Evolutionary conservation across 2,329 filamentous ascomycete species (phyloP).

Genomic region (Diaporthe caulivora): DNA sequence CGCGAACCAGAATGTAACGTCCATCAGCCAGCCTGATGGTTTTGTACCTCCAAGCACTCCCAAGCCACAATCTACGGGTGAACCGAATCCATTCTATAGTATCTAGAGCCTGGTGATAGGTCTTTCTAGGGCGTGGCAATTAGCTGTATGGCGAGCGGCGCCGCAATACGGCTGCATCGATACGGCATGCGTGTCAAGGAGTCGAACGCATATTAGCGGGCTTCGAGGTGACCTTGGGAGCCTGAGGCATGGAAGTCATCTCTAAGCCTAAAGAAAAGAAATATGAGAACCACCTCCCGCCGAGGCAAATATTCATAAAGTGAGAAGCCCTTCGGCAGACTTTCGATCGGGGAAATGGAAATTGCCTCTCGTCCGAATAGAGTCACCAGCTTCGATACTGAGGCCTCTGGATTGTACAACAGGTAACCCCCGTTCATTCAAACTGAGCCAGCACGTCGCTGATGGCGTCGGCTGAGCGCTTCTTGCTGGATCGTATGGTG

Average conservation of each 20-base stretch:
- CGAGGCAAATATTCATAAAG: background rate
- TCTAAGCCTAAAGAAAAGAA: no score
- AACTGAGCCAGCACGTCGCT: background rate
- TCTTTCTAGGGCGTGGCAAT: background rate
- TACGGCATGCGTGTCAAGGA: no score
- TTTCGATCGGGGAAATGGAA: background rate
- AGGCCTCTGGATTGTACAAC: background rate
- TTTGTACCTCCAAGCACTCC: background rate
- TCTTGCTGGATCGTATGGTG: constrained; percentile 14
- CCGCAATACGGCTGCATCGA: no score
- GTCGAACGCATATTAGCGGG: no score
- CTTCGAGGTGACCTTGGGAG: no score
- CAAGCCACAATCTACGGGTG: background rate
- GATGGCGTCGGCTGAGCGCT: background rate
- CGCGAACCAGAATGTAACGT: background rate
- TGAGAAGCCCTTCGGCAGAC: background rate
- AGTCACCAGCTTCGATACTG: background rate
- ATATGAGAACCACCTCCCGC: background rate
- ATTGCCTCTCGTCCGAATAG: background rate
- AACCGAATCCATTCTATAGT: no score
- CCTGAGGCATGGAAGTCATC: no score
- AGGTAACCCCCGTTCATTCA: background rate
- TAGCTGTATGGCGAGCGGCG: background rate
- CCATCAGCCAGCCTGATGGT: background rate
- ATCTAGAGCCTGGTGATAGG: background rate